phyloP scores from a whole-genome alignment of 2,329 filamentous ascomycete species.

The Phialophora tarda region DNA sequence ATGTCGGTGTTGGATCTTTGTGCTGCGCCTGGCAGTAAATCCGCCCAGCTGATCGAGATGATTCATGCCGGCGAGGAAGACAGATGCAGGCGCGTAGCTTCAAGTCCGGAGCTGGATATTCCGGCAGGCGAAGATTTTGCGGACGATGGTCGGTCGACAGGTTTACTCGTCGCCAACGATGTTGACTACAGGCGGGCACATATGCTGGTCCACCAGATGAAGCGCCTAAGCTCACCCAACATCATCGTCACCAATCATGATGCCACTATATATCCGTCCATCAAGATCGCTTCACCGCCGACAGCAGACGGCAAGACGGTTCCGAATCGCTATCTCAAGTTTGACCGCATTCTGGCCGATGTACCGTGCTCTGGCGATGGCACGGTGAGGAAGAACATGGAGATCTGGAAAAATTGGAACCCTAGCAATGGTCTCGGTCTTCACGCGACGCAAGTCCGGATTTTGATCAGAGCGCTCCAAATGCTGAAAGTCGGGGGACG shows the following conservation, averaged over 20 bases:
- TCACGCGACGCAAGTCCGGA: slow-evolving; percentile 83
- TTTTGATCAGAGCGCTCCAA: slow-evolving; percentile 88
- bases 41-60: slow-evolving; percentile 92
- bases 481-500: slow-evolving; percentile 94
- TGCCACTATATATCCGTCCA: slow-evolving; percentile 91
- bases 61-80: slow-evolving; percentile 91
- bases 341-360: slow-evolving; percentile 93
- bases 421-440: slow-evolving; percentile 86
- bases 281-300: slow-evolving; percentile 73
- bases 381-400: slow-evolving; percentile 88
- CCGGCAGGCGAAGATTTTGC: slow-evolving; percentile 59
- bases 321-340: slow-evolving; percentile 81
- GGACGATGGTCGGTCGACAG: slow-evolving; percentile 87
- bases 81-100: slow-evolving; percentile 73
- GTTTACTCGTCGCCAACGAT: slow-evolving; percentile 92
- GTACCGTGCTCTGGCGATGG: slow-evolving; percentile 97
- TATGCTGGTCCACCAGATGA: slow-evolving; percentile 97
- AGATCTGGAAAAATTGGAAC: slow-evolving; percentile 94
- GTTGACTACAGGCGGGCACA: slow-evolving; percentile 95
- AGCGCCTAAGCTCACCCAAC: slow-evolving; percentile 94
- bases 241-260: slow-evolving; percentile 98
- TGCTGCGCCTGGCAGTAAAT: slow-evolving; percentile 95
- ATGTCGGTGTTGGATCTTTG: slow-evolving; percentile 96
- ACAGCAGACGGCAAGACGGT: slow-evolving; percentile 59
- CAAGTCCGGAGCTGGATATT: slow-evolving; percentile 66